Evolutionary conservation across 2,329 filamentous ascomycete genomes (phyloP).

Genomic region (Sphaerulina musiva): DNA sequence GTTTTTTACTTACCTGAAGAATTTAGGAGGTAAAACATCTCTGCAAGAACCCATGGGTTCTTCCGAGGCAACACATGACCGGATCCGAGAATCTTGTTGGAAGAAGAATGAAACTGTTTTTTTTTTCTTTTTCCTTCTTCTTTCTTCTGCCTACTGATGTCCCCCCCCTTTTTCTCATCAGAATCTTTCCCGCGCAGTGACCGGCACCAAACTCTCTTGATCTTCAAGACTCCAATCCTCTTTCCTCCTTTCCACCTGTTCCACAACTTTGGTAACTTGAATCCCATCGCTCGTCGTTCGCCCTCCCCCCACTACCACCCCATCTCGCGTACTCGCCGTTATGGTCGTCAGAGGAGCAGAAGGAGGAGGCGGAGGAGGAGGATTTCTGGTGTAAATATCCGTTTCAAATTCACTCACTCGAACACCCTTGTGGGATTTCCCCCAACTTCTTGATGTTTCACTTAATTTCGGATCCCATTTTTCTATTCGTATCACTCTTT

Average conservation of each 20-base stretch:
- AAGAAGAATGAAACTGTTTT: too few relatives aligned
- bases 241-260: conserved; percentile 3
- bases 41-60: too few relatives aligned
- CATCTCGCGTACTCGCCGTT: too few relatives aligned
- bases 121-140: too few relatives aligned
- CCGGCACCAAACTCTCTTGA: conserved; percentile 3
- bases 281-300: background rate
- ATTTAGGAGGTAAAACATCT: too few relatives aligned
- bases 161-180: background rate
- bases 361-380: too few relatives aligned
- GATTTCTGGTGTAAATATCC: background rate
- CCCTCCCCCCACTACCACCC: too few relatives aligned
- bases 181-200: background rate
- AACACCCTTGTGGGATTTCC: background rate
- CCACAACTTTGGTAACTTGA: conserved; percentile 8
- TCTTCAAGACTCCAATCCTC: conserved; percentile 1
- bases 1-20: too few relatives aligned
- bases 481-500: background rate
- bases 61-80: too few relatives aligned
- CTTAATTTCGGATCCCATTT: background rate
- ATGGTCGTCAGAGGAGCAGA: background rate
- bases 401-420: background rate
- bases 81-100: too few relatives aligned
- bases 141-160: too few relatives aligned
- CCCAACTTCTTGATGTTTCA: background rate